A percentile compares a stretch with the other conserved stretches of the same genome.
Evolutionary conservation across 805 yeast species (phyloP).

Genomic region (Metschnikowia bowlesiae): DNA sequence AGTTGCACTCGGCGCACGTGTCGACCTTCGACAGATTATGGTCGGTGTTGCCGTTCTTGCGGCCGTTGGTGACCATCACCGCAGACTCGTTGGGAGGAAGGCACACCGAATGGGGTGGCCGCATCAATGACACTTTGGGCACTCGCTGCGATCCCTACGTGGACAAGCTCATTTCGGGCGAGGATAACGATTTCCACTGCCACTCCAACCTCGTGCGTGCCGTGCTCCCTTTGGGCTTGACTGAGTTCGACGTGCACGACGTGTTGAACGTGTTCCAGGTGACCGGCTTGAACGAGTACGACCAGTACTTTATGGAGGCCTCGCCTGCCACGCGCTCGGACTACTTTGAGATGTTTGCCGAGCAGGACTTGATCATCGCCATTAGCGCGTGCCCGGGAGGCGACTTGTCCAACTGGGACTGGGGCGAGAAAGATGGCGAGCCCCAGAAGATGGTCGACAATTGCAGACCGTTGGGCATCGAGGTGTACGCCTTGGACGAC

Average conservation of each 20-base stretch:
- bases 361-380: slow-evolving; percentile 59
- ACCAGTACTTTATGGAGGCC: slow-evolving; percentile 67
- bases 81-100: slow-evolving; percentile 54
- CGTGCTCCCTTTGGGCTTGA: slow-evolving; percentile 54
- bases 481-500: slow-evolving; percentile 53
- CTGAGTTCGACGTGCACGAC: slow-evolving; percentile 65
- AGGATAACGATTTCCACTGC: slow-evolving; percentile 63
- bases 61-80: slow-evolving; percentile 62
- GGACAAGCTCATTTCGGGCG: slow-evolving; percentile 58
- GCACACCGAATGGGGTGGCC: slow-evolving; percentile 62
- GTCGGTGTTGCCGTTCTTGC: slow-evolving; percentile 61
- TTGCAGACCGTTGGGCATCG: slow-evolving; percentile 61
- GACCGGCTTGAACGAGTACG: slow-evolving; percentile 61
- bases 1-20: slow-evolving; percentile 60
- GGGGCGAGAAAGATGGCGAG: slow-evolving; percentile 55
- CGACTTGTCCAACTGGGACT: slow-evolving; percentile 62
- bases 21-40: slow-evolving; percentile 58
- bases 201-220: slow-evolving; percentile 62
- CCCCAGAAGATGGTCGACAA: slow-evolving; percentile 55
- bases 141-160: slow-evolving; percentile 70
- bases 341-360: slow-evolving; percentile 65
- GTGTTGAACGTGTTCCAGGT: slow-evolving; percentile 67
- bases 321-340: slow-evolving; percentile 59
- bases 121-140: slow-evolving; percentile 62
- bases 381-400: slow-evolving; percentile 70